Percentiles rank a stretch among this genome's conserved stretches.
Conservation (phyloP, 345 rosid species). For the Zanthoxylum bungeanum region DNA sequence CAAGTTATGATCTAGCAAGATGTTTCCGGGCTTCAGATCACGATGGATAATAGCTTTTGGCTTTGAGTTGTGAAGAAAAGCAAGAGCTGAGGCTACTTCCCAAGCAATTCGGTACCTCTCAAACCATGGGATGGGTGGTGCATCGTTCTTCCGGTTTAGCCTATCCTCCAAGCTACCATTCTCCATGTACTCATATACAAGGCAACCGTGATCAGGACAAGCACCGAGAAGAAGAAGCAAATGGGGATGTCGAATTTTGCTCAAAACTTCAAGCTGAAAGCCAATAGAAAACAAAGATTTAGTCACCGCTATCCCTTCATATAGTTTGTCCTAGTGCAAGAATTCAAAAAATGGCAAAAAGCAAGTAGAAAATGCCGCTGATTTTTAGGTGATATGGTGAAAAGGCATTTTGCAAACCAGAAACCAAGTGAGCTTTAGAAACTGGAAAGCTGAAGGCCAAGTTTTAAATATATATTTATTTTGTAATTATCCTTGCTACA, state of each 20-base stretch:
- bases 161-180: slow-evolving; percentile 85
- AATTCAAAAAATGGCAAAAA: background rate
- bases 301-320: background rate
- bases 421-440: background rate
- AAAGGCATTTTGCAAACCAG: background rate
- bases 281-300: slow-evolving; percentile 8
- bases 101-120: slow-evolving; percentile 73
- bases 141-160: slow-evolving; percentile 38
- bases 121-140: slow-evolving; percentile 76
- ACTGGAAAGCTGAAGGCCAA: too few relatives aligned
- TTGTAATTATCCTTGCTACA: background rate
- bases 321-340: background rate
- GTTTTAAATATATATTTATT: too few relatives aligned
- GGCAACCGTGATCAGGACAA: slow-evolving; percentile 65
- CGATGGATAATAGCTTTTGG: slow-evolving; percentile 81
- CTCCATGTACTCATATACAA: slow-evolving; percentile 85
- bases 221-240: slow-evolving; percentile 92
- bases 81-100: slow-evolving; percentile 85
- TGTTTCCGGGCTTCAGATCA: slow-evolving; percentile 88
- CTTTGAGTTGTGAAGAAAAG: slow-evolving; percentile 75
- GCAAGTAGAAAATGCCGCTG: background rate
- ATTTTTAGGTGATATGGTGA: background rate
- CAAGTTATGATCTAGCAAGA: slow-evolving; percentile 70
- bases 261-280: slow-evolving; percentile 72
- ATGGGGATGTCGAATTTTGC: slow-evolving; percentile 84